These are phyloP conservation scores for Auriscalpium microsporum DNA, from an alignment of 768 basidiomycete genomes.

Conservation along the genomic window DNA sequence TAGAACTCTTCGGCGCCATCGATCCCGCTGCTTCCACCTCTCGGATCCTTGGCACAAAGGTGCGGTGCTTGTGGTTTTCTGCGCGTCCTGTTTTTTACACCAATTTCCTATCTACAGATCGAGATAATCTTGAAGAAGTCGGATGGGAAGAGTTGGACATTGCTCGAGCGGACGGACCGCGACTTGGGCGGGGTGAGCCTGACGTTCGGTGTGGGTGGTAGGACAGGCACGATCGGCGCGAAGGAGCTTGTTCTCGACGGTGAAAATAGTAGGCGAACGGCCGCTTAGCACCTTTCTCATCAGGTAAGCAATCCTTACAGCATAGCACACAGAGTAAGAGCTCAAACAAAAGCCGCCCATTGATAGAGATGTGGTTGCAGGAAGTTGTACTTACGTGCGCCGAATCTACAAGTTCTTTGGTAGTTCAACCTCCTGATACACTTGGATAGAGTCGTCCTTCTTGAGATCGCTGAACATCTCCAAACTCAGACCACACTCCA, in stretches of 20 bases:
- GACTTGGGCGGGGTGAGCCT: slow-evolving; percentile 59
- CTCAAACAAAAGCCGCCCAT: too few relatives aligned
- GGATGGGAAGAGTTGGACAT: slow-evolving; percentile 78
- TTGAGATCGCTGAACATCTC: slow-evolving; percentile 61
- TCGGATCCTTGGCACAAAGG: slow-evolving; percentile 79
- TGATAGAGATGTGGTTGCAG: too few relatives aligned
- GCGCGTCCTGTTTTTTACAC: background rate
- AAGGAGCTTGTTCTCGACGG: slow-evolving; percentile 75
- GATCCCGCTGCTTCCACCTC: slow-evolving; percentile 57
- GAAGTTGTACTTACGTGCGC: background rate
- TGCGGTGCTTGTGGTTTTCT: slow-evolving; percentile 19
- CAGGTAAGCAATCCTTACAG: background rate
- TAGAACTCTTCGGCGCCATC: slow-evolving; percentile 83
- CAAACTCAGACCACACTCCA: slow-evolving; percentile 84
- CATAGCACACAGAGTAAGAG: too few relatives aligned
- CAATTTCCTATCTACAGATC: slow-evolving; percentile 36
- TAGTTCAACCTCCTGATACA: slow-evolving; percentile 67
- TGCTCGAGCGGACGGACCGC: slow-evolving; percentile 71
- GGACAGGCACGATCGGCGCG: slow-evolving; percentile 86
- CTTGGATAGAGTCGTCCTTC: slow-evolving; percentile 76
- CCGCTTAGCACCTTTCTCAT: background rate
- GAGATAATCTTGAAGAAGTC: slow-evolving; percentile 79
- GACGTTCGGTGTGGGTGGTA: slow-evolving; percentile 89
- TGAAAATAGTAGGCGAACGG: slow-evolving; percentile 23
- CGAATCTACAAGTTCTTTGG: slow-evolving; percentile 51